Base-by-base conservation (phyloP, 164 flowering plant species). In the Kalanchoe fedtschenkoi region DNA sequence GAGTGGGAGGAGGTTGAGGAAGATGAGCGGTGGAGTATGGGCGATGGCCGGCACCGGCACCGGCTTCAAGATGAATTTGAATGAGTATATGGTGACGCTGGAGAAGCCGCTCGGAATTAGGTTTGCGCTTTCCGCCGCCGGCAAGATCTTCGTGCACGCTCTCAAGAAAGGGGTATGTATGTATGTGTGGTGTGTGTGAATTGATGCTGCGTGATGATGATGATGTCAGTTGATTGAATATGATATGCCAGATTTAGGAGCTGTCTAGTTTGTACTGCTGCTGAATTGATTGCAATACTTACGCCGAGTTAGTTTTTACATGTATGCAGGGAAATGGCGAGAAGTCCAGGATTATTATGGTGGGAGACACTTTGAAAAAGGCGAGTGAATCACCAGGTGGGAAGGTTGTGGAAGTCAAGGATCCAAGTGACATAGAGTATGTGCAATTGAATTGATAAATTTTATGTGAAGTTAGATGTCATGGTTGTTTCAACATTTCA, bases 81-180 rank as follows among this genome's bases (percentile, higher is more conserved):
- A 85, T 68, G 92, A 91, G 81, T 88, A 91, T 62, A 79, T 91
- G 95, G 95, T 91, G 42, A 88, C 87, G n/a, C 83, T 91, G 16
- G 83, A 83, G 62, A 88, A 80, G 59, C 96, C 97, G 3, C 75
- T 91, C 6, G 96, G 97, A 1, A 79, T 91, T 68, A 88, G 95
- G 9, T 86, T 91, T 58, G 97, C 91, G 0, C 64, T 84, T 30
- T 80, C 89, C 3, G 73, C 69, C 15, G 90, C 87, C 46, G 97
- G 96, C 51, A 87, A 69, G 64, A 68, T 91, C 66, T 79, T 88
- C 39, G 89, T 91, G 24, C 96, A 88, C 63, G 69, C 90, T 62
- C 78, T 91, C 17, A 78, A 76, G 67, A 84, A 74, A 79, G 96
- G 97, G 84, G 97, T 91, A 63, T 24, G 56, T 51, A n/a, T n/a